Evolutionary conservation across 23 red algal genomes (phyloP).

Genomic region (Porphyridium purpureum): DNA sequence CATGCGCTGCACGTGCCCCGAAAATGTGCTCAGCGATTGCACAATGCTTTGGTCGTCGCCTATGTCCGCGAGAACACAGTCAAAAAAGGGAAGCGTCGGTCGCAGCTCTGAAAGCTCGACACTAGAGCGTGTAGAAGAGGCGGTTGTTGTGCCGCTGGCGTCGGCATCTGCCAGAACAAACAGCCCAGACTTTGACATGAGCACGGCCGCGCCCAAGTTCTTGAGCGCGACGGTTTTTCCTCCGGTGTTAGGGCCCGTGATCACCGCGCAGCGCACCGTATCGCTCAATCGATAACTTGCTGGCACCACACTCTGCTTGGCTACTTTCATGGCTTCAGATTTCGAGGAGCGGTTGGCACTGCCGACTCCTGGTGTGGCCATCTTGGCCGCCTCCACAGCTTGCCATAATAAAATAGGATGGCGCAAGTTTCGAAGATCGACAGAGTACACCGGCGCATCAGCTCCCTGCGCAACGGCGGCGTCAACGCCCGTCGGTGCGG

Average conservation of each 20-base stretch:
- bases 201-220: constrained; percentile 51
- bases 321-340: constrained; percentile 8
- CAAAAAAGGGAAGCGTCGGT: constrained; percentile 56
- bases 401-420: constrained; percentile 71
- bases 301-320: constrained; percentile 44
- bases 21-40: constrained; percentile 80
- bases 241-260: constrained; percentile 91
- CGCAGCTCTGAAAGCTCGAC: neutral
- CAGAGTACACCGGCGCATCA: neutral
- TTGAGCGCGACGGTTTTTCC: constrained; percentile 85
- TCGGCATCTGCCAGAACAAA: constrained; percentile 19
- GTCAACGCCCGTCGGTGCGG: neutral
- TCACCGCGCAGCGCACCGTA: constrained; percentile 30
- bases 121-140: neutral
- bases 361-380: neutral
- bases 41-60: constrained; percentile 89
- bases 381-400: constrained; percentile 9
- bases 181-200: constrained; percentile 83
- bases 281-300: constrained; percentile 34
- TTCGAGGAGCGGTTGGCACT: neutral
- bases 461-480: too few species aligned
- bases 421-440: constrained; percentile 21
- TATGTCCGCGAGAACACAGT: constrained; percentile 76
- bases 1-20: constrained; percentile 71
- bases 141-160: neutral